Evolutionary conservation across 2,329 filamentous ascomycete genomes (phyloP), one percentile per base, ranked within the genome.

Genomic region (Moelleriella libera): DNA sequence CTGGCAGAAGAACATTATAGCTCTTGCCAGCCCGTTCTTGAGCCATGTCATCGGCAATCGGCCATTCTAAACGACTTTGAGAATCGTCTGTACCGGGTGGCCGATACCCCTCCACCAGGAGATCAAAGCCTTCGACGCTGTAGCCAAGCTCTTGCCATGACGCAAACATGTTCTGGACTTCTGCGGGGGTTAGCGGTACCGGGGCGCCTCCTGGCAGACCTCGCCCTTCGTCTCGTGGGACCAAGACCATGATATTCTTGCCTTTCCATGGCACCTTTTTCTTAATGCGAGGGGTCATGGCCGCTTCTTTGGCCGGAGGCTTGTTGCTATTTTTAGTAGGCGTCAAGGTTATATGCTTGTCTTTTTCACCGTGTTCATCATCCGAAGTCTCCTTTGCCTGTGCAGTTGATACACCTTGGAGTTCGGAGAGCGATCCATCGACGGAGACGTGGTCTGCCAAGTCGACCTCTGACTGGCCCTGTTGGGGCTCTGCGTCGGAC

Each of bases 191-290:
- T 44, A 85, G 65, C 4, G 80, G 80, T 48, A 69, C 63, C 0
- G 75, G 72, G 0, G 69, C 65, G 39, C 71, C 69, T 41, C 75
- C 76, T 1, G 69, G 68, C 42, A 73, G 69, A 21, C 83, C 83
- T 53, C 82, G 74, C 47, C 78, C 72, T 46, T 84, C 81, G 51
- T 85, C 80, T 43, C 75, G 68, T 5, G 85, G 85, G 21, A 89
- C 65, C 30, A 81, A 68, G 42, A 89, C 80, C 55, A 85, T 64
- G 47, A 87, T 86, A 50, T 78, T 80, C 66, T 87, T 88, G 49
- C 82, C 82, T 57, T 75, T 83, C 83, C 84, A 88, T 43, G 75
- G 72, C 2, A 89, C 70, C 64, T 82, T 86, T 61, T 85, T 88
- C 65, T 76, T 85, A 6, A 76, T 52, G 10, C 77, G 68, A n/a